These are phyloP conservation scores for Coccomyxa sp. DNA, from an alignment of 139 green algal genomes.

Conservation along the genomic window DNA sequence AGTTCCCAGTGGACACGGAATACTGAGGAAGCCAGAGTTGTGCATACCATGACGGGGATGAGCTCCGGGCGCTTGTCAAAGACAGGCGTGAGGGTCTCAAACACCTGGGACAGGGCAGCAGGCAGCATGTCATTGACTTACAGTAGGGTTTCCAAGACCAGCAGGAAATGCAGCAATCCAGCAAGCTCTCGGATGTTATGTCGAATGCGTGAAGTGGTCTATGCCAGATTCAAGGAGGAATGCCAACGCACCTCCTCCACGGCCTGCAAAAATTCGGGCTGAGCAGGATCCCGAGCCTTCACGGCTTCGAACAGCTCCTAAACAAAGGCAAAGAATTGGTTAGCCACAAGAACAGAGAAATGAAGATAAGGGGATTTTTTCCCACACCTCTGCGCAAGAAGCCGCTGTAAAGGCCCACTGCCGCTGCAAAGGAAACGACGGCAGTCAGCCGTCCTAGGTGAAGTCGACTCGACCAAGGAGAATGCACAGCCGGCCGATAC, in stretches of 20 bases:
- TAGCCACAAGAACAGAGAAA: no score
- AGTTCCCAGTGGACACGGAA: no score
- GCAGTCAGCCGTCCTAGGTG: no score
- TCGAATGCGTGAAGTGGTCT: neutral
- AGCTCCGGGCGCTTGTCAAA: slow-evolving; percentile 55
- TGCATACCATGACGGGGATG: slow-evolving; percentile 40
- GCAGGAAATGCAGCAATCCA: slow-evolving; percentile 19
- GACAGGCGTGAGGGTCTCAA: slow-evolving; percentile 51
- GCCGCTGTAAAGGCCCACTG: no score
- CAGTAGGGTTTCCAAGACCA: no score
- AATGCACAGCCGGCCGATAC: no score
- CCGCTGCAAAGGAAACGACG: no score
- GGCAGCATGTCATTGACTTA: neutral
- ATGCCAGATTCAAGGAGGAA: neutral
- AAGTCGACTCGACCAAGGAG: no score
- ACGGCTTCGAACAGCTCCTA: neutral
- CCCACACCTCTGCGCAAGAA: no score
- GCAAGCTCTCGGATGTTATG: slow-evolving; percentile 12
- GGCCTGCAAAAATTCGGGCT: slow-evolving; percentile 65
- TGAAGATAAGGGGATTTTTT: no score
- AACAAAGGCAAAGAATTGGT: neutral
- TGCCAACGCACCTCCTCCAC: slow-evolving; percentile 26
- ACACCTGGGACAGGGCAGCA: neutral
- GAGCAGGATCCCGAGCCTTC: slow-evolving; percentile 36
- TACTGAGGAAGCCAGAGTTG: no score